These are phyloP conservation scores for Chenopodium berlandieri DNA, from an alignment of 148 eudicot species.

Conservation along the genomic window DNA sequence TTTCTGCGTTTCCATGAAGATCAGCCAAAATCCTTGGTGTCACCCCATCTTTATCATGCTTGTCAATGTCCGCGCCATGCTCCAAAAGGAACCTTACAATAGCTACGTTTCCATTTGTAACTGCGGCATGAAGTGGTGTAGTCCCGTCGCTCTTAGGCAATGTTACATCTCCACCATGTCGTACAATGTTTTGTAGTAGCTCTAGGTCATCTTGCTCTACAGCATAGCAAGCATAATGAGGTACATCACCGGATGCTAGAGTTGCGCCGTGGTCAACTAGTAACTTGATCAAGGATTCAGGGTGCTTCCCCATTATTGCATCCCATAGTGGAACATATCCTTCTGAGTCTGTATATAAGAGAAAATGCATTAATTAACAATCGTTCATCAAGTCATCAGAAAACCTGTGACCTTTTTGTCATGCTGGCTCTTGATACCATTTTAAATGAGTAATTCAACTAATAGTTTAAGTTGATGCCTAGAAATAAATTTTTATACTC, in stretches of 20 bases:
- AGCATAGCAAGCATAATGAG: conserved; percentile 56
- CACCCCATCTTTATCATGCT: conserved; percentile 49
- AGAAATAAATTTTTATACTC: too few species aligned
- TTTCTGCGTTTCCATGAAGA: conserved; percentile 55
- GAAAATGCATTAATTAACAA: not conserved
- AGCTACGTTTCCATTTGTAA: conserved; percentile 43
- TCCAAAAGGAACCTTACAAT: conserved; percentile 58
- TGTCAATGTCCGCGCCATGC: conserved; percentile 59
- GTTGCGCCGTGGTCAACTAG: conserved; percentile 59
- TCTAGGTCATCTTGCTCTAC: conserved; percentile 56
- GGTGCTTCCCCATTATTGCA: conserved; percentile 49
- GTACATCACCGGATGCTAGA: conserved; percentile 53
- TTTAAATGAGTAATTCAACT: too few species aligned
- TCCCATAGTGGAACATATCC: conserved; percentile 90
- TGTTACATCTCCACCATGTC: conserved; percentile 53
- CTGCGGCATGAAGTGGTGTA: conserved; percentile 67
- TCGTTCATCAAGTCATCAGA: too few species aligned
- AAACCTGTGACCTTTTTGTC: too few species aligned
- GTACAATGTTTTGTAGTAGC: conserved; percentile 52
- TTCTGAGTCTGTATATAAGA: conserved; percentile 54
- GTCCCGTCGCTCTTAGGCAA: conserved; percentile 43
- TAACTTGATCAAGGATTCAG: conserved; percentile 40
- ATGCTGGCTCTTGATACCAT: too few species aligned
- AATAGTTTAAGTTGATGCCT: too few species aligned
- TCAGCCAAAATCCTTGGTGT: conserved; percentile 64